phyloP scores from a whole-genome alignment of 2,329 filamentous ascomycete genomes.

The Aspergillus pseudoglaucus region DNA sequence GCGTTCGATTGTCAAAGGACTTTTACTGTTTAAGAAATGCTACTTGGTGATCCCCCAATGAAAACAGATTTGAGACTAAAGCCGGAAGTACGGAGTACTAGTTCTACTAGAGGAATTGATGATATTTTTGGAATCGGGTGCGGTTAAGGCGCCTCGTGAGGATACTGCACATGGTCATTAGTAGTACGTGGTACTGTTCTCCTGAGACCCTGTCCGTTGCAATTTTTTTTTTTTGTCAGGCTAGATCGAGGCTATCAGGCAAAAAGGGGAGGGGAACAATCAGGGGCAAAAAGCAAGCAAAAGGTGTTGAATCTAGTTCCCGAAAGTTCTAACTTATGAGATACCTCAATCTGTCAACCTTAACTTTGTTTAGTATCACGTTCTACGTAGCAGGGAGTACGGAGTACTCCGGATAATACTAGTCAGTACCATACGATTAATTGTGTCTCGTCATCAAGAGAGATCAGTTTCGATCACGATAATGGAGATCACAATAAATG shows the following conservation, averaged over 20 bases:
- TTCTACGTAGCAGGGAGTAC: no score
- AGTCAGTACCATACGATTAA: no score
- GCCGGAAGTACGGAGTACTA: not conserved
- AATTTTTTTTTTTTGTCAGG: conserved; percentile 1
- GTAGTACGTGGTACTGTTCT: not conserved
- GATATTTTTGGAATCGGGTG: not conserved
- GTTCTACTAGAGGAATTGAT: not conserved
- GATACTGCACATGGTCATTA: no score
- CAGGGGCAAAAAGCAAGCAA: no score
- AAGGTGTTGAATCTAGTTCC: not conserved
- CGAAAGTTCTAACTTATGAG: not conserved
- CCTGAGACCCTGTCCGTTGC: not conserved
- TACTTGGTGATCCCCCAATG: not conserved
- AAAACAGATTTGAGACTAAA: not conserved
- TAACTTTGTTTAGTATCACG: not conserved
- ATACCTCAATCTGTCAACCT: not conserved
- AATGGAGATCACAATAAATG: no score
- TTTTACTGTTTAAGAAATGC: conserved; percentile 1
- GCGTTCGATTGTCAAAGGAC: conserved; percentile 7
- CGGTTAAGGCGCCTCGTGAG: no score
- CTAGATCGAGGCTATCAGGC: not conserved
- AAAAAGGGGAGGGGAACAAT: not conserved
- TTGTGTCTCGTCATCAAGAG: no score
- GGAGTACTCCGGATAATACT: no score
- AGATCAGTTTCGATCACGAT: no score